Evolutionary conservation across 2,329 filamentous ascomycete genomes (phyloP), one percentile per base, ranked within the genome.

Genomic region (Ceratocystis variospora): DNA sequence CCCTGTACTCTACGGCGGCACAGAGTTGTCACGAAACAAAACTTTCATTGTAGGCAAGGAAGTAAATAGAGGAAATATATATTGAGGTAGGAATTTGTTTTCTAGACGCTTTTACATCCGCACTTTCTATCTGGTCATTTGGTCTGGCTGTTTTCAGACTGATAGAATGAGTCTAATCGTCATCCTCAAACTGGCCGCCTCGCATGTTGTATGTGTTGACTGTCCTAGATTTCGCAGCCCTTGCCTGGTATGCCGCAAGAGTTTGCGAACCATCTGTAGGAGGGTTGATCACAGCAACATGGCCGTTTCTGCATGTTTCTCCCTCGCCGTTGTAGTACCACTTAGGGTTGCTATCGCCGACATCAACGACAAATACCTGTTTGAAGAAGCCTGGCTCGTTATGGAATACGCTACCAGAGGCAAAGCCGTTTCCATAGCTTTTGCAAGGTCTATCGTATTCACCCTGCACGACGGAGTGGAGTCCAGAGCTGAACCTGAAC

Each of bases 381-480:
- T 78, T 0, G 48, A 1, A 6, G 15, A 19, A 31, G 17, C n/a
- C 28, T 1, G 15, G 0, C 3, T 0, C 2, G 28, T 0, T 1
- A 17, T 28, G 19, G 19, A n/a, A 19, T 25, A 63, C 10, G 3
- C 5, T 28, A 10, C 44, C 25, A 25, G 25, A 37, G 7, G 44
- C 25, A n/a, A 63, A 63, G 12, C 61, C 61, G 2, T 17, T 37
- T 17, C 31, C 19, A 8, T 77, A 72, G 1, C 78, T 78, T 66
- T 71, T 8, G 73, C 79, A 80, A 19, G 78, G 78, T 50, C 73
- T 68, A 62, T 68, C 74, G 68, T 79, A 79, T 71, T 71, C 74
- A 5, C 19, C 48, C 48, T 53, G 1, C 2, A 53, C 15, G 10
- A 53, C 0, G 1, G 48, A 53, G 22, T 53, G 22, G 0, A 15